Base-by-base conservation (phyloP, 148 eudicot genomes). In the Beta vulgaris region DNA sequence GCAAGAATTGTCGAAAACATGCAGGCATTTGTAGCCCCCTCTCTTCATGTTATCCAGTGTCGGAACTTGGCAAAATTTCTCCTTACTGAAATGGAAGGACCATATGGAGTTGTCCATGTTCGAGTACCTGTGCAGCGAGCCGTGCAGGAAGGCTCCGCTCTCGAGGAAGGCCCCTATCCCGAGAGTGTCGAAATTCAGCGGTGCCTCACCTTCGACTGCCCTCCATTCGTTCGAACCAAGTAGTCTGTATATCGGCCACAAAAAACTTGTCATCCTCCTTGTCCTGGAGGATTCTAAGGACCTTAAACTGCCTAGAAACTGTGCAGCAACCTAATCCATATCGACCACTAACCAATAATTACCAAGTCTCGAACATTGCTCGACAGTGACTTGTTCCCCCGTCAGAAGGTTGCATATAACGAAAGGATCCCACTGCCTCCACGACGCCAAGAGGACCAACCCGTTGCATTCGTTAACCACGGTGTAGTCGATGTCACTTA, bases 21-120 rank as follows among this genome's bases (percentile, higher is more conserved):
- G 11, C 21, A 71, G 7, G 4, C 16, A 4, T 26, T 18, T 7
- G 23, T 1, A n/a, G n/a, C n/a, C 2, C 3, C 18, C 34, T 1
- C 1, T 26, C 6, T 29, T 43, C 8, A 32, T 42, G 4, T 35
- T 23, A 13, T 53, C 48, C 11, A 63, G 74, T 19, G 28, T 6
- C 36, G 62, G 48, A 55, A 71, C 23, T 31, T 16, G 14, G 12
- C 11, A 71, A 31, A 71, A 71, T 9, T 55, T 1, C 12, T 71
- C 74, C 23, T 29, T 39, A 0, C 63, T 46, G 37, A 71, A 71
- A 23, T 71, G 46, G 23, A 71, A 71, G 13, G 44, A 40, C 74
- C 61, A 35, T 14, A 71, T 55, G 5, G 1, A 1, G 0, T n/a
- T 6, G 9, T 3, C 43, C 32, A 21, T 23, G 13, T 3, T 0